Base-by-base conservation (phyloP, 1,284 basidiomycete genomes). In the Ceratorhiza oryzae-sativae region DNA sequence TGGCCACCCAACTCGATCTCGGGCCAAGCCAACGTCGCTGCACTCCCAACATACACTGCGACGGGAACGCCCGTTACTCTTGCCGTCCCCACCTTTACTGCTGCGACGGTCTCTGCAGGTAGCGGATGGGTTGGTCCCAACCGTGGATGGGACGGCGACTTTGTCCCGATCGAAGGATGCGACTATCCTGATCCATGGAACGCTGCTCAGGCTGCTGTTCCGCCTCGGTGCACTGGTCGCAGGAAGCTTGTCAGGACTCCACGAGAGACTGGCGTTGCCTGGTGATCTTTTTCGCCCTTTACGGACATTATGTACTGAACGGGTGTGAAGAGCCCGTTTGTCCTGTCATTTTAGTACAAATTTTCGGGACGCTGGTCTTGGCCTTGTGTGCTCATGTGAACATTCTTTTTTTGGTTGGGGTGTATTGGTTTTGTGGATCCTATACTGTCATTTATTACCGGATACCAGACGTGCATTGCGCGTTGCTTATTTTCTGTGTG, bases 71-170 rank as follows among this genome's bases (percentile, higher is more conserved):
- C 75, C 58, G 71, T 63, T 65, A 80, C 75, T n/a, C 74, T 77
- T 41, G 60, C 76, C 18, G 75, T 71, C 0, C 55, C 75, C 1
- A 76, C 73, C 1, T 65, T 75, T 41, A 82, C 83, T 15, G 76
- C 78, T 8, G 76, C 73, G 53, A 81, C 80, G 2, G 78, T 80
- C 65, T 73, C 77, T 68, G 78, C 84, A 23, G 90, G 88, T 5
- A 83, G 86, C 76, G 93, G 93, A 8, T 96, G 95, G 94, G 85
- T 84, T 48, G 85, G 86, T 20, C 81, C 77, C 49, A 45, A 23
- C 39, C 23, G 86, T 76, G 93, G 93, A 9, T 96, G 95, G 94
- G 85, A 84, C 48, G 85, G 86, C 20, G 82, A 77, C 49, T 81
- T 79, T 74, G 88, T 87, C 4, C 77, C 85, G 3, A 84, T 91